phyloP scores from a whole-genome alignment of 768 basidiomycete genomes.

The Hericium coralloides region DNA sequence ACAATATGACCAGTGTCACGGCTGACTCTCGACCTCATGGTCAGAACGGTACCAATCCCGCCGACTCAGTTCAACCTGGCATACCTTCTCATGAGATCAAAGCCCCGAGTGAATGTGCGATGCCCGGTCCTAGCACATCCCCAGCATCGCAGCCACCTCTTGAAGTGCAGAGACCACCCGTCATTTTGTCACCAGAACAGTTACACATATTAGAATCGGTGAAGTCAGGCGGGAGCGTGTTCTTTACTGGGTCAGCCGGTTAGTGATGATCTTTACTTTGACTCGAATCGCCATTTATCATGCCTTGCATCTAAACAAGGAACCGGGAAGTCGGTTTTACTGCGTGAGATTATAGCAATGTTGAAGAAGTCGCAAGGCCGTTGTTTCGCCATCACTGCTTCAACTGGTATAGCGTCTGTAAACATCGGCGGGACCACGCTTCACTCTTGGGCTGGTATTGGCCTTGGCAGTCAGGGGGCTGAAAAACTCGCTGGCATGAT shows the following conservation, averaged over 20 bases:
- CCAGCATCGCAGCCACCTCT: no score
- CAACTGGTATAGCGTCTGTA: conserved; percentile 71
- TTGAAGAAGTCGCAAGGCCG: conserved; percentile 22
- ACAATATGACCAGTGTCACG: no score
- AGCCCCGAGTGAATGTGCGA: no score
- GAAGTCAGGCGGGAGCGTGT: conserved; percentile 54
- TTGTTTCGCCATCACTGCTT: conserved; percentile 68
- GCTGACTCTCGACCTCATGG: no score
- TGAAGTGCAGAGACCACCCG: no score
- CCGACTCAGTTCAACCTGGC: no score
- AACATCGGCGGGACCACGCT: conserved; percentile 79
- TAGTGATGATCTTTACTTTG: conserved; percentile 5
- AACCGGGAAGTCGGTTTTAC: conserved; percentile 78
- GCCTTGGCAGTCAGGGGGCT: conserved; percentile 53
- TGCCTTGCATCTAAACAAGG: conserved; percentile 25
- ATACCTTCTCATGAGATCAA: no score
- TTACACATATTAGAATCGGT: conserved; percentile 40
- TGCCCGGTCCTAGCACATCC: no score
- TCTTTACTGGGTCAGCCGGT: conserved; percentile 87
- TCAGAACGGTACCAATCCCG: no score
- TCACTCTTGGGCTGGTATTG: conserved; percentile 79
- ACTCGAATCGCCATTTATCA: no score
- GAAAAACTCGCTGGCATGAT: conserved; percentile 27
- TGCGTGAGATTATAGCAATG: conserved; percentile 61
- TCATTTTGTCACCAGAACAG: conserved; percentile 47